phyloP scores from a whole-genome alignment of 1,139 yeast genomes.

The Taphrina communis region DNA sequence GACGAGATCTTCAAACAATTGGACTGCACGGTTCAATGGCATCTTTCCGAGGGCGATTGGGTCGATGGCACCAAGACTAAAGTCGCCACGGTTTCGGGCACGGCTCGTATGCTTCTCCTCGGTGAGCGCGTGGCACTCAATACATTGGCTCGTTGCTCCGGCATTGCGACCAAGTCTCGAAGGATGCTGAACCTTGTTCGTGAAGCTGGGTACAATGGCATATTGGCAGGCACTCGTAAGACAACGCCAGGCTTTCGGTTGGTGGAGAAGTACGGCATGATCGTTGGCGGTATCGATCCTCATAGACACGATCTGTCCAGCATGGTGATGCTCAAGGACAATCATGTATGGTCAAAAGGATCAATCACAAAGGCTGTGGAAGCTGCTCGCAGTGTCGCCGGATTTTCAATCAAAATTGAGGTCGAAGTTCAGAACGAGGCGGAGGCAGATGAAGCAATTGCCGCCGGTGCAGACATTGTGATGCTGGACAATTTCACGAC shows the following conservation, averaged over 20 bases:
- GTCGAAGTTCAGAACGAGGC: conserved; percentile 84
- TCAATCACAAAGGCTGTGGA: conserved; percentile 83
- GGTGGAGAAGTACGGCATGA: conserved; percentile 90
- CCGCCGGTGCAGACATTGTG: conserved; percentile 93
- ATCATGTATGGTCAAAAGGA: conserved; percentile 86
- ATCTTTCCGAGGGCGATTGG: conserved; percentile 67
- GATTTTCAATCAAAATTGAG: conserved; percentile 88
- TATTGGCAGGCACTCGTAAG: conserved; percentile 95
- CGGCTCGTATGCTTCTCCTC: conserved; percentile 75
- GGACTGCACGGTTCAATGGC: conserved; percentile 66
- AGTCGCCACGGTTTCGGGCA: conserved; percentile 79
- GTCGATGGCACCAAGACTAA: conserved; percentile 58
- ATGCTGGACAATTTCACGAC: conserved; percentile 91
- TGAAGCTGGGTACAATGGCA: conserved; percentile 74
- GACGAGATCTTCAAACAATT: conserved; percentile 76
- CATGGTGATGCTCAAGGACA: conserved; percentile 96
- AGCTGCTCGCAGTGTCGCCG: conserved; percentile 79
- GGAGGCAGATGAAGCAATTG: conserved; percentile 90
- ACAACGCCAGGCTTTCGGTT: conserved; percentile 95
- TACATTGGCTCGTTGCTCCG: conserved; percentile 79
- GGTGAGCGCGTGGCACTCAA: conserved; percentile 90
- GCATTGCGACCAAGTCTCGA: conserved; percentile 82
- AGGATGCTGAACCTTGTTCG: conserved; percentile 67
- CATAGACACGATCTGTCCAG: conserved; percentile 90
- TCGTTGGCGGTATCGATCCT: conserved; percentile 92